Percentiles rank a stretch among this genome's conserved stretches.
These are phyloP conservation scores for Gossypium sturtianum DNA, from an alignment of 345 rosid genomes.

Conservation along the genomic window DNA sequence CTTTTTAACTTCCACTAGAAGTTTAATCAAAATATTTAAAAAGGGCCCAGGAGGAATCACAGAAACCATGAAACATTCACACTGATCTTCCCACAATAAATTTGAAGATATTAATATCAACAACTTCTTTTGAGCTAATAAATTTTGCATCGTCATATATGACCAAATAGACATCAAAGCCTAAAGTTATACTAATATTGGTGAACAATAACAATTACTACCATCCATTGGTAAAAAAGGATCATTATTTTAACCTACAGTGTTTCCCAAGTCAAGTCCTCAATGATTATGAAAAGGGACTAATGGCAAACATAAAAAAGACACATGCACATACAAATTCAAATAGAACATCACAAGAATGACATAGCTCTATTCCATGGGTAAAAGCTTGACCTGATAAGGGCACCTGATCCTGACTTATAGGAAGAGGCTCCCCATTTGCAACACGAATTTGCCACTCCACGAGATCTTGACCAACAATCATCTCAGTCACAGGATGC, in stretches of 20 bases:
- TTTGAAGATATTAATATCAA: background rate
- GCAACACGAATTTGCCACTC: slow-evolving; percentile 96
- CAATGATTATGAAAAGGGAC: background rate
- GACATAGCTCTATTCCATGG: background rate
- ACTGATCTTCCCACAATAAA: background rate
- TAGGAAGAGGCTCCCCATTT: slow-evolving; percentile 81
- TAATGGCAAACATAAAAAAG: background rate
- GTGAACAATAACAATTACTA: background rate
- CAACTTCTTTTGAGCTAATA: background rate
- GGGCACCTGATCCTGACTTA: slow-evolving; percentile 68
- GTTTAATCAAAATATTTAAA: background rate
- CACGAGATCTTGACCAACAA: slow-evolving; percentile 91
- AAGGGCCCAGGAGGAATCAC: background rate
- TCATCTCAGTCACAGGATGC: slow-evolving; percentile 99
- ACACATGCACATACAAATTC: background rate
- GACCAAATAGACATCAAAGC: background rate
- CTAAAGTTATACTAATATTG: background rate
- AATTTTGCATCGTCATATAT: background rate
- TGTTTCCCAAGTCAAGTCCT: background rate
- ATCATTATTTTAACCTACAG: background rate
- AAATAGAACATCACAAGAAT: background rate
- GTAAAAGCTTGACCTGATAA: slow-evolving; percentile 48
- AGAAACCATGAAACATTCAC: background rate
- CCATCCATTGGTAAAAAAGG: background rate
- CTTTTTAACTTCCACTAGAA: background rate